Conservation (phyloP, 2,329 filamentous ascomycete genomes). For the Calonectria leucothoes region DNA sequence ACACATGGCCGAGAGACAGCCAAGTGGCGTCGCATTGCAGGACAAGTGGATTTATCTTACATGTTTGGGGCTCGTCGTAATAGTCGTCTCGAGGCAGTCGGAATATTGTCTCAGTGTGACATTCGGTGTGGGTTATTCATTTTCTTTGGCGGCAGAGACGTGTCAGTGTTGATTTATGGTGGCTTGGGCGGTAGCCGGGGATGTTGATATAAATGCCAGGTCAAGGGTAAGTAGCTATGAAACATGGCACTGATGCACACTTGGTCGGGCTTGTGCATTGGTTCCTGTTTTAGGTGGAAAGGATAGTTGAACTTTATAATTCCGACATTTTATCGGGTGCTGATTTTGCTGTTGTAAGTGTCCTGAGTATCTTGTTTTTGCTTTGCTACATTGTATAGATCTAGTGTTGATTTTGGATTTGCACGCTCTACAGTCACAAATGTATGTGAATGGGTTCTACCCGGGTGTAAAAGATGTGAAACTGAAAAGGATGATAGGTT, state of each 20-base stretch:
- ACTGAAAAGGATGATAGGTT: neutral
- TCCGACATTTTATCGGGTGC: neutral
- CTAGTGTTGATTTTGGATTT: too few relatives aligned
- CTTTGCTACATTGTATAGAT: too few relatives aligned
- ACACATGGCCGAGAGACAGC: neutral
- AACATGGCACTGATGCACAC: neutral
- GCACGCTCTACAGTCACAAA: too few relatives aligned
- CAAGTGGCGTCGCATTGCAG: neutral
- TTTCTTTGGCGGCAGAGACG: neutral
- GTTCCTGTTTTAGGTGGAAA: neutral
- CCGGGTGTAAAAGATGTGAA: too few relatives aligned
- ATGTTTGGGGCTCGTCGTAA: too few relatives aligned
- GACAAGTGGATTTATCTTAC: neutral
- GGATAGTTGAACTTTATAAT: neutral
- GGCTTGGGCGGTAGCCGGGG: neutral
- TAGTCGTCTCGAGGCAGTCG: too few relatives aligned
- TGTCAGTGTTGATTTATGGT: neutral
- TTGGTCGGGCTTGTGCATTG: neutral
- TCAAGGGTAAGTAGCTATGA: neutral
- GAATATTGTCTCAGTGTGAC: neutral
- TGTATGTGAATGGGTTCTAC: too few relatives aligned
- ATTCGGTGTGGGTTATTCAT: neutral
- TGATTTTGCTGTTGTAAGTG: neutral
- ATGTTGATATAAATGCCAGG: neutral
- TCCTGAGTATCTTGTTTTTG: too few relatives aligned